Base-by-base conservation (phyloP, 129 eudicot genomes). In the Artemisia annua region DNA sequence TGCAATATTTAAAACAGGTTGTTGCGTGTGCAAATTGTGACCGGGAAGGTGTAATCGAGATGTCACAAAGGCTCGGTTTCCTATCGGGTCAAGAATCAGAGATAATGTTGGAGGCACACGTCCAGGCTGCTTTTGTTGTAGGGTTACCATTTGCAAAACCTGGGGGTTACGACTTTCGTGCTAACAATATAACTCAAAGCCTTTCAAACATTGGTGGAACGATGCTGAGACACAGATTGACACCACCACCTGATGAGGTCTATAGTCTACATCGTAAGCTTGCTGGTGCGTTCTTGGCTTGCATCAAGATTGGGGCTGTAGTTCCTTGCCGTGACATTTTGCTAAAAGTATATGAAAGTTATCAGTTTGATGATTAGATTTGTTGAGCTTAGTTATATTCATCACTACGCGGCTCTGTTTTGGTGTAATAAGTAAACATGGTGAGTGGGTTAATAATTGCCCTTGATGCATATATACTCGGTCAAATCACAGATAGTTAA, bases 221-320 rank as follows among this genome's bases (percentile, higher is more conserved):
- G 24, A 93, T 93, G 98, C 81, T 93, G 69, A 85, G 89, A 78
- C 97, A 93, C 77, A 78, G 98, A 77, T 79, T 93, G 70, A 89
- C 98, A 32, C 92, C 98, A 11, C 98, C 98, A n/a, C 97, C 98
- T 3, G 98, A 90, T 51, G 98, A 93, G 85, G 98, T 85, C 2
- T 93, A 93, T 83, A 90, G 98, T 71, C 89, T 93, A 10, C 98
- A 93, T 71, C 86, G 97, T 28, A 93, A 93, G 77, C 98, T 93
- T 79, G 92, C 98, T 16, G 98, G 98, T 69, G 97, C 98, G 11
- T 93, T 93, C 67, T 87, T 93, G 74, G 97, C 96, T 70, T 90
- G 98, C 77, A 87, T 93, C 69, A 93, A 93, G 85, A 88, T 93
- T 35, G 89, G 96, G 65, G 96, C 98, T 52, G 87, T 87, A 53